phyloP scores from a whole-genome alignment of 805 yeast genomes.

The Pichia scutulata region DNA sequence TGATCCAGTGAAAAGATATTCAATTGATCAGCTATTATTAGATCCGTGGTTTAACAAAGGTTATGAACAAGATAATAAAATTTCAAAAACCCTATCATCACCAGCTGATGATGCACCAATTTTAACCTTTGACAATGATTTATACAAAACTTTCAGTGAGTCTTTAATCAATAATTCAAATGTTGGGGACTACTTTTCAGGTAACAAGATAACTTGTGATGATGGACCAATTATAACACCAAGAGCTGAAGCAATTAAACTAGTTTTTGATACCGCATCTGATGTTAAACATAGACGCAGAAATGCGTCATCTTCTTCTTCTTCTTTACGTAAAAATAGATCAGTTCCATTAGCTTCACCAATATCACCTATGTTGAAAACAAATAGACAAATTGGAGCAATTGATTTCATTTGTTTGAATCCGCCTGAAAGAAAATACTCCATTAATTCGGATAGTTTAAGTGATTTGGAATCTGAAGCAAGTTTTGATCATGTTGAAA shows the following conservation, averaged over 20 bases:
- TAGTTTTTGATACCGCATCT: constrained; percentile 31
- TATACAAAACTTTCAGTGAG: constrained; percentile 24
- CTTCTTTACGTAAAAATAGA: background rate
- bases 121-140: constrained; percentile 19
- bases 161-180: constrained; percentile 17
- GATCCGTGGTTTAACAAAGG: constrained; percentile 60
- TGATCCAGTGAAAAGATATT: constrained; percentile 60
- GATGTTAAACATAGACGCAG: constrained; percentile 20
- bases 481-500: background rate
- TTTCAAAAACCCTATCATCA: constrained; percentile 7
- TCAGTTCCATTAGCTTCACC: background rate
- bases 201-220: constrained; percentile 7
- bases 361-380: background rate
- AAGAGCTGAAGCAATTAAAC: constrained; percentile 31
- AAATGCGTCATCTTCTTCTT: background rate
- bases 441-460: constrained; percentile 8
- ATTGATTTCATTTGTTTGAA: constrained; percentile 8
- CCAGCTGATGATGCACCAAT: constrained; percentile 27
- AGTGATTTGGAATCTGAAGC: constrained; percentile 18
- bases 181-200: constrained; percentile 18
- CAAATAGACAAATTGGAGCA: constrained; percentile 4
- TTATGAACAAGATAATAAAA: constrained; percentile 18
- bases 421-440: constrained; percentile 1
- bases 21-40: constrained; percentile 54
- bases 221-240: constrained; percentile 23